Evolutionary conservation across 768 basidiomycete genomes (phyloP).

Genomic region (Lyophyllum shimeji): DNA sequence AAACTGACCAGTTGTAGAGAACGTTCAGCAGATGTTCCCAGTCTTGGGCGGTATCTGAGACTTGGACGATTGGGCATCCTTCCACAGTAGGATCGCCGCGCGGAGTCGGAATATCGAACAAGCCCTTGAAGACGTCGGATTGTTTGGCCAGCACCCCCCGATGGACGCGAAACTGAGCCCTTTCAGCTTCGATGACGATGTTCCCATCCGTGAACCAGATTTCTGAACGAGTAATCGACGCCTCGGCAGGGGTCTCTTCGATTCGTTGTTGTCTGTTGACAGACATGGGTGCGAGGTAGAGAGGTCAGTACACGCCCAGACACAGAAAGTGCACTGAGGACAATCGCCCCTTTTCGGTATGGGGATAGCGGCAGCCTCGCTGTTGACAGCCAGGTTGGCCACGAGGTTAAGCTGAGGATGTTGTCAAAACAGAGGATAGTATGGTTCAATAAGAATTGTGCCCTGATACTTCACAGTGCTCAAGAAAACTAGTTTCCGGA

Average conservation of each 20-base stretch:
- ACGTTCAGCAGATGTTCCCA: slow-evolving; percentile 10
- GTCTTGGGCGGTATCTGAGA: slow-evolving; percentile 13
- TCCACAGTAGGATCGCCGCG: background rate
- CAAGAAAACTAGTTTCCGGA: no score
- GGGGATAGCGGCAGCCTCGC: no score
- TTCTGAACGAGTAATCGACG: slow-evolving; percentile 8
- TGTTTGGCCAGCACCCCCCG: slow-evolving; percentile 17
- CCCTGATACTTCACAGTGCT: no score
- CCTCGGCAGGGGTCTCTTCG: background rate
- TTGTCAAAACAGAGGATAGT: no score
- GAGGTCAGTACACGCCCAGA: no score
- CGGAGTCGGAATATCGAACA: background rate
- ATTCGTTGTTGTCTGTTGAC: background rate
- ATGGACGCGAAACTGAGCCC: slow-evolving; percentile 21
- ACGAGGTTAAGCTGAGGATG: no score
- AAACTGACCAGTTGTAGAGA: slow-evolving; percentile 12
- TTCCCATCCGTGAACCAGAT: slow-evolving; percentile 21
- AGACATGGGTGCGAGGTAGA: background rate
- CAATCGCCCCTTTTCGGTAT: no score
- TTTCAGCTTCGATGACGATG: slow-evolving; percentile 16
- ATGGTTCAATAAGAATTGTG: no score
- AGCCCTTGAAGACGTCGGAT: slow-evolving; percentile 19
- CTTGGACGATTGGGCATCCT: slow-evolving; percentile 13
- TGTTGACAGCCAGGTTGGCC: no score
- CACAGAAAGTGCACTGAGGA: no score